Conservation (phyloP, 163 green algal genomes). For the Chlamydomonas reinhardtii region DNA sequence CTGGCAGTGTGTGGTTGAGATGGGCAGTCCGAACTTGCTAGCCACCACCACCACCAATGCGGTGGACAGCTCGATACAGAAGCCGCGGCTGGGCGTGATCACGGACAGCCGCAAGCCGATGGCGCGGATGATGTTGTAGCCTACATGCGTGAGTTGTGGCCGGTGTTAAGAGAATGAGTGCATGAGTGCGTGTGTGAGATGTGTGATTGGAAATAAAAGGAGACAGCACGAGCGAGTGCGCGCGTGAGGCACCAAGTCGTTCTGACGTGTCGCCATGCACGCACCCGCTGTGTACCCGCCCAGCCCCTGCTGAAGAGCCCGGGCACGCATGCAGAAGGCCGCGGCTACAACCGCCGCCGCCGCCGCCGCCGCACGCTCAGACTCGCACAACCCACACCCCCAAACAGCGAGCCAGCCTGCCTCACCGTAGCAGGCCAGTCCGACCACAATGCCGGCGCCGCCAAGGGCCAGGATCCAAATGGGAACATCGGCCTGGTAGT, state of each 20-base stretch:
- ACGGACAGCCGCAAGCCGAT: constrained; percentile 68
- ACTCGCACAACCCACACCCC: neutral
- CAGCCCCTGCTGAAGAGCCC: too few species aligned
- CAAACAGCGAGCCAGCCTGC: constrained; percentile 18
- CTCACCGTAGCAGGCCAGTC: constrained; percentile 66
- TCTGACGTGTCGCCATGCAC: too few species aligned
- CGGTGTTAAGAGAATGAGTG: too few species aligned
- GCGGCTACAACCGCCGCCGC: too few species aligned
- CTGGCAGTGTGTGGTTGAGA: constrained; percentile 70
- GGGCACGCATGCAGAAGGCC: too few species aligned
- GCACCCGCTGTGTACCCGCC: too few species aligned
- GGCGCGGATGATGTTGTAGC: constrained; percentile 65
- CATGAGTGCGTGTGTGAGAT: too few species aligned
- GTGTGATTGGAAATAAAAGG: too few species aligned
- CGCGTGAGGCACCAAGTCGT: too few species aligned
- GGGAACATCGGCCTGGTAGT: constrained; percentile 21
- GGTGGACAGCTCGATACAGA: constrained; percentile 71
- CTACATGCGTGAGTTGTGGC: neutral
- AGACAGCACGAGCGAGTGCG: too few species aligned
- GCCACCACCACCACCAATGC: constrained; percentile 66
- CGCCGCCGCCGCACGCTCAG: neutral
- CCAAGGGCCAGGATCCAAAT: constrained; percentile 56
- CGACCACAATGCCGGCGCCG: constrained; percentile 63
- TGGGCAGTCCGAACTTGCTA: constrained; percentile 57
- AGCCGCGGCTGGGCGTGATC: constrained; percentile 67